A percentile compares a stretch with the other conserved stretches of the same genome.
phyloP scores from a whole-genome alignment of 140 eudicot species.

The Eryngium alpinum region DNA sequence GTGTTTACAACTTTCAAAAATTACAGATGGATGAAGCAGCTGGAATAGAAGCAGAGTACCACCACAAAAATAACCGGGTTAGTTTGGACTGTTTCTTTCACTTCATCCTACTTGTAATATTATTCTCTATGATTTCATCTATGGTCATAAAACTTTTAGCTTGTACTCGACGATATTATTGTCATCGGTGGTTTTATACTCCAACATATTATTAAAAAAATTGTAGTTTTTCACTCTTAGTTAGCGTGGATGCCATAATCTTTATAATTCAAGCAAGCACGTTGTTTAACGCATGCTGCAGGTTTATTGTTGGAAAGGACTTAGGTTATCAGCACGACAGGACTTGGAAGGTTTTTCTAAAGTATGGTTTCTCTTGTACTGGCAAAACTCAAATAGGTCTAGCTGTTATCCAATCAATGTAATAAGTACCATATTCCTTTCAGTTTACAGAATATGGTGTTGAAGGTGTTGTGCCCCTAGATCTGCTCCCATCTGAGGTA shows the following conservation, averaged over 20 bases:
- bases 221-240: no score
- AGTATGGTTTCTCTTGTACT: slow-evolving; percentile 36
- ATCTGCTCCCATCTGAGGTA: slow-evolving; percentile 75
- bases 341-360: slow-evolving; percentile 97
- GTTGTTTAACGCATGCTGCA: slow-evolving; percentile 21
- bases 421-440: slow-evolving; percentile 9
- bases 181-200: no score
- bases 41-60: slow-evolving; percentile 96
- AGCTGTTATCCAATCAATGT: not conserved
- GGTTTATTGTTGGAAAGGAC: slow-evolving; percentile 99
- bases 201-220: no score
- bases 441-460: slow-evolving; percentile 96
- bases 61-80: slow-evolving; percentile 89
- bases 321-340: slow-evolving; percentile 91
- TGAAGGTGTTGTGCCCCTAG: slow-evolving; percentile 93
- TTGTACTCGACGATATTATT: not conserved
- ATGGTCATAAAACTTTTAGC: not conserved
- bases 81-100: slow-evolving; percentile 19
- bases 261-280: not conserved
- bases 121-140: not conserved
- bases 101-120: not conserved
- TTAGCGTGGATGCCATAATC: not conserved
- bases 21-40: slow-evolving; percentile 87
- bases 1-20: slow-evolving; percentile 5
- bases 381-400: not conserved